Evolutionary conservation across 768 basidiomycete species (phyloP), one percentile per base, ranked within the genome.

Genomic region (Hypholoma sublateritium): DNA sequence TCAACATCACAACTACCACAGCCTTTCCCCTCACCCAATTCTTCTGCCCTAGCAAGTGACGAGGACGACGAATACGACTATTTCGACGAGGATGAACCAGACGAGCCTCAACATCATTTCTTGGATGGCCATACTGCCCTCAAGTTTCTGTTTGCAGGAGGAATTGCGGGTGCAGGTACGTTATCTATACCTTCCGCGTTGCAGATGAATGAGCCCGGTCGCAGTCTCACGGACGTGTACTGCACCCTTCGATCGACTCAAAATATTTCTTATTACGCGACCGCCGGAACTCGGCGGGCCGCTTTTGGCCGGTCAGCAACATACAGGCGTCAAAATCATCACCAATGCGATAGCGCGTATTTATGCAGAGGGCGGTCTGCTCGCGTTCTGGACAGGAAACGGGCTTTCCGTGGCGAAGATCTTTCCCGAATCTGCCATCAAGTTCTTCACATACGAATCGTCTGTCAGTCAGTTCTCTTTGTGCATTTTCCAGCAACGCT

Each of bases 351-450:
- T 95, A 28, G 75, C 77, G 32, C 85, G 88, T 48, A 92, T 99
- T 65, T 97, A 97, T 68, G 73, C 83, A 1, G 94, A 98, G 71
- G 93, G 93, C 32, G 95, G 95, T 6, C 73, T 97, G 14, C 78
- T 87, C 50, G 91, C 88, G 3, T 99, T 98, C 70, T 99, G 97
- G 96, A 94, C 95, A n/a, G 97, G 97, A 5, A 97, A 94, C 67
- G 89, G 88, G 35, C 78, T 99, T 53, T 98, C 95, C 47, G 90
- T 98, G 24, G 82, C 86, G 51, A 98, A 98, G 78, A 97, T 98
- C 60, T 91, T 98, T 60, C 95, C 95, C 4, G 96, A 98, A 77
- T 98, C 94, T 46, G 97, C 97, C 24, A 97, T 98, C 81, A 98
- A 98, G 73, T 98, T 99, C 77, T 87, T 95, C 63, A 72, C 91